Base-by-base conservation (phyloP, 139 green algal genomes). In the Picochlorum sp. region DNA sequence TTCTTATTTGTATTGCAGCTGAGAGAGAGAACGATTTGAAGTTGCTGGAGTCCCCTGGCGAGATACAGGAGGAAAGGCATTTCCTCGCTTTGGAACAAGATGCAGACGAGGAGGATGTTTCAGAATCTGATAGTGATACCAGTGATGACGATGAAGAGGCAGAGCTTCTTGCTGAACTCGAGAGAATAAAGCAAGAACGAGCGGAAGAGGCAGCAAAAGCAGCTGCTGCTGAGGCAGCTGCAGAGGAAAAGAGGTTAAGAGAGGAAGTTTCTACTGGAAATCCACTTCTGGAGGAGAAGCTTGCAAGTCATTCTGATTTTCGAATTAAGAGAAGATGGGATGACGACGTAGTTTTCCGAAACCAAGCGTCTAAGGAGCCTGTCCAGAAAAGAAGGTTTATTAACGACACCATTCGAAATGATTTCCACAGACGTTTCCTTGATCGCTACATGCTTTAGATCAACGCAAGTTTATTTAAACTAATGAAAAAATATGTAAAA, bases 351-450 rank as follows among this genome's bases (percentile, higher is more conserved):
- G 94, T 99, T 49, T 98, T 99, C 74, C 85, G 86, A 20, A 89
- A 92, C 76, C 90, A 98, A 74, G 76, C 91, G 14, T 77, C 87
- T 14, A 84, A 81, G 4, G 91, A 97, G 78, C 82, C 85, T 49
- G 97, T 98, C 75, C 68, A 72, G 26, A 71, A 88, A 56, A 92
- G 94, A 64, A 80, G 93, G 9, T 98, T 98, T 69, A 92, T 99
- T 73, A 98, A 98, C 69, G 94, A 99, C 79, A 99, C 94, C 34
- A 94, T 98, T n/a, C 77, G 94, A 28, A 92, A 74, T 59, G 94
- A 99, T 62, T 99, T 99, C 69, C 94, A 99, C 82, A 74, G 79
- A 45, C 73, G 83, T 38, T 98, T 98, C 77, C 57, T 98, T 57
- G 79, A 89, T n/a, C 80, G 89, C 11, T 98, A 97, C 66, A 88